Conservation (phyloP, 2,329 filamentous ascomycete species). For the Scedosporium aurantiacum region DNA sequence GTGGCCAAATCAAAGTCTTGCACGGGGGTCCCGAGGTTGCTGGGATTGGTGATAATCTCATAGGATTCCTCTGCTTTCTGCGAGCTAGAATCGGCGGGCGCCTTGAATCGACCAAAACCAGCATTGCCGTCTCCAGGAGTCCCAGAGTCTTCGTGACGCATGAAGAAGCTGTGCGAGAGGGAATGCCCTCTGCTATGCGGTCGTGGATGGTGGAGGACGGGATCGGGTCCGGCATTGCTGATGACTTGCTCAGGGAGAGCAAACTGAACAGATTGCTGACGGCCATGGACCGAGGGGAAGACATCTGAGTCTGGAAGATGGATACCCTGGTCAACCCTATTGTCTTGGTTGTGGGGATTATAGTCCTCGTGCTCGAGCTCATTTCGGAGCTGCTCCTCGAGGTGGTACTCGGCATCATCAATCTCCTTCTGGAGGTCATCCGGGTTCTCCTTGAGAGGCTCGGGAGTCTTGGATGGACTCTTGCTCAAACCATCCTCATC, state of each 20-base stretch:
- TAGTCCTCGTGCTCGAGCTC: conserved; percentile 72
- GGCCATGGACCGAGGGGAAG: conserved; percentile 23
- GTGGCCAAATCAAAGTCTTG: conserved; percentile 34
- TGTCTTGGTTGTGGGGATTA: conserved; percentile 46
- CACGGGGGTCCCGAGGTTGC: conserved; percentile 56
- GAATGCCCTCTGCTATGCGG: conserved; percentile 67
- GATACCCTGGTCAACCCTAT: conserved; percentile 11
- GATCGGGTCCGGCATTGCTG: conserved; percentile 39
- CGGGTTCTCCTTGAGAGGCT: conserved; percentile 33
- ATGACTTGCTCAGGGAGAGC: conserved; percentile 39
- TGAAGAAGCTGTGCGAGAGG: conserved; percentile 54
- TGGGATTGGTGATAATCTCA: conserved; percentile 64
- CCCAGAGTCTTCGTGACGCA: conserved; percentile 39
- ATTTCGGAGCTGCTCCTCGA: conserved; percentile 68
- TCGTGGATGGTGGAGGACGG: conserved; percentile 58
- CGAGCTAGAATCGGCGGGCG: conserved; percentile 28
- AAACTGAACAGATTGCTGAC: conserved; percentile 37
- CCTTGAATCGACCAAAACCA: conserved; percentile 24
- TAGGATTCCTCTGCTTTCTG: conserved; percentile 41
- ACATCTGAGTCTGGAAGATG: conserved; percentile 12
- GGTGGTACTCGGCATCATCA: conserved; percentile 74
- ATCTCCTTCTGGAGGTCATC: conserved; percentile 79
- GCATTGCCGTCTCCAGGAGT: conserved; percentile 26
- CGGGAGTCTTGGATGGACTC: conserved; percentile 43
- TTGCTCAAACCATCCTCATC: conserved; percentile 50